Base-by-base conservation (phyloP, 2,329 filamentous ascomycete genomes). In the Rhynchosporium secalis region DNA sequence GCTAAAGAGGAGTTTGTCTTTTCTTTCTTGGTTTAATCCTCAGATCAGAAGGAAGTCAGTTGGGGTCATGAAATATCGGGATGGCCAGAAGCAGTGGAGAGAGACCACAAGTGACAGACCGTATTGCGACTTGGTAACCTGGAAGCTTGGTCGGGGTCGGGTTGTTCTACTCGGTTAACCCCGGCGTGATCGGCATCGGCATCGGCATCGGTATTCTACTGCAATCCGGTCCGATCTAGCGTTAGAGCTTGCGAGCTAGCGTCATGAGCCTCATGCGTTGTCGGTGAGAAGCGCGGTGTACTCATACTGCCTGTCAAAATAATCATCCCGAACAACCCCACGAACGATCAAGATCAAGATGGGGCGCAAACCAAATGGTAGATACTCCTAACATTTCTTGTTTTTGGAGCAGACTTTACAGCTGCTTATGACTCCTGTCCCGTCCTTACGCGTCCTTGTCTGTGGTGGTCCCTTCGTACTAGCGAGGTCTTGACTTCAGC, bases 281-380 rank as follows among this genome's bases (percentile, higher is more conserved):
- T 51, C 43, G 43, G 43, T 46, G 43, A 46, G n/a, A 26, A 20
- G 43, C 43, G 43, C 43, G 43, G 43, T 46, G 43, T 46, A 15
- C 12, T 10, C 47, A 41, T 29, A 56, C 54, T 56, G 29, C 33
- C 38, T 38, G 54, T 46, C 54, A 45, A 41, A 38, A 56, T 56
- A 43, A 38, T 45, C 29, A 43, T 45, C 54, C 9, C n/a, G n/a
- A 45, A 45, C 40, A 20, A 56, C 54, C 40, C 40, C 54, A 33
- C 41, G 33, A 26, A 36, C 20, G 20, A 36, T 36, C 43, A 15
- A 48, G n/a, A 7, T 48, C 56, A 59, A 46, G 46, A 71, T 70
- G 68, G 68, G 69, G 57, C 59, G 62, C n/a, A 61, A 61, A 62
- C 62, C 62, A 59, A 58, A 64, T 58, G 51, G 51, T 55, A 51